These are phyloP conservation scores for Samsoniella hepiali DNA, from an alignment of 2,329 filamentous ascomycete genomes.

Conservation along the genomic window DNA sequence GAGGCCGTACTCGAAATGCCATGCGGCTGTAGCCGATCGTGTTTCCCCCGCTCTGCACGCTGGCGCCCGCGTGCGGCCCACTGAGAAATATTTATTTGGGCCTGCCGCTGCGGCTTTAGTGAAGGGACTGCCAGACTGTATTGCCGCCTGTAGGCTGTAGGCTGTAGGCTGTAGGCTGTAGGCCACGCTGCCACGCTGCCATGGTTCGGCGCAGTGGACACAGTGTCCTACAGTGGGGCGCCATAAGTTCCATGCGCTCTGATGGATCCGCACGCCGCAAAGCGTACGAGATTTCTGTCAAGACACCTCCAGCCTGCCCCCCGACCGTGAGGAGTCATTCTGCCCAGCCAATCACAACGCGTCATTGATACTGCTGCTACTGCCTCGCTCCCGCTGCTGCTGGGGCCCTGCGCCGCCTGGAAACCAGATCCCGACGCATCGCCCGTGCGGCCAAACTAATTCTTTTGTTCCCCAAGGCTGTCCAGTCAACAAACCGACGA, in stretches of 20 bases:
- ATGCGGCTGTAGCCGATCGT: slow-evolving; percentile 14
- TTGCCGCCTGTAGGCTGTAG: too few species aligned
- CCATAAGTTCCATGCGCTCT: too few species aligned
- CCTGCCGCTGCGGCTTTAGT: neutral
- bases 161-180: too few species aligned
- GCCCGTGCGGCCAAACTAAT: slow-evolving; percentile 13
- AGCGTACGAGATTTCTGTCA: too few species aligned
- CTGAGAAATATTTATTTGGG: neutral
- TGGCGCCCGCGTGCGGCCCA: neutral
- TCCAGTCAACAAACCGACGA: slow-evolving; percentile 13
- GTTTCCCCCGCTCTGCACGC: neutral
- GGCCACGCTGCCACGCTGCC: too few species aligned
- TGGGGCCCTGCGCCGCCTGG: neutral
- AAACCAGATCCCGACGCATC: slow-evolving; percentile 17
- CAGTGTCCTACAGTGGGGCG: neutral
- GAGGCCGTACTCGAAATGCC: neutral
- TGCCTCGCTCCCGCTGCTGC: slow-evolving; percentile 14
- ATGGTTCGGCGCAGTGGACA: neutral
- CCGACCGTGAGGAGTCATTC: slow-evolving; percentile 16
- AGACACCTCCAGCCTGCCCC: neutral
- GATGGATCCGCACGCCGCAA: too few species aligned
- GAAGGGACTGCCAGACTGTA: neutral
- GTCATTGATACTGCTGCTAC: slow-evolving; percentile 21
- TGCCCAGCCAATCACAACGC: slow-evolving; percentile 25
- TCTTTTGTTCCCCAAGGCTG: slow-evolving; percentile 21